phyloP scores from a whole-genome alignment of 805 yeast species.

The Candida dendrica region DNA sequence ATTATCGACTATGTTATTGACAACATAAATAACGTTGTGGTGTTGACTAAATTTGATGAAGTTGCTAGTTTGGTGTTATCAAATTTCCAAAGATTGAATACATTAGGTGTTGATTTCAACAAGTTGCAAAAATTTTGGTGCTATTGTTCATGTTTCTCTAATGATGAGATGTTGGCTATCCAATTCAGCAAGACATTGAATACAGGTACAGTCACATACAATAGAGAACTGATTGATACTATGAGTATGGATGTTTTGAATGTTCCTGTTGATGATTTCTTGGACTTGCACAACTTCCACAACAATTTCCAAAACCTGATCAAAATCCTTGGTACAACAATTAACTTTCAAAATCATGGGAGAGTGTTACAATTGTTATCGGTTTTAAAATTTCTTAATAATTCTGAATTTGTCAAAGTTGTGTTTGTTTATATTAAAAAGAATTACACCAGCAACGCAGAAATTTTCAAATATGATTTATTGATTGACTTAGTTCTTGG shows the following conservation, averaged over 20 bases:
- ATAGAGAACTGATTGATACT: neutral
- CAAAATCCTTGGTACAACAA: constrained; percentile 1
- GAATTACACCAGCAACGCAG: constrained; percentile 21
- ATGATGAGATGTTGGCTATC: constrained; percentile 1
- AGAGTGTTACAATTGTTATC: constrained; percentile 13
- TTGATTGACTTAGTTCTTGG: constrained; percentile 29
- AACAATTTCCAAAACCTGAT: constrained; percentile 16
- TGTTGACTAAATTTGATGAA: neutral
- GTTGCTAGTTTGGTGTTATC: constrained; percentile 3
- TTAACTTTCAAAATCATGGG: neutral
- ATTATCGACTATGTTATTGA: neutral
- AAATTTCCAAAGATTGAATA: constrained; percentile 1
- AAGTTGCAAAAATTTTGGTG: constrained; percentile 7
- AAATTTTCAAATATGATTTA: constrained; percentile 28
- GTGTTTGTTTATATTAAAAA: constrained; percentile 21
- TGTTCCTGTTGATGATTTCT: constrained; percentile 1
- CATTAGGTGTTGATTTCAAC: neutral
- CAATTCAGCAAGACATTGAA: constrained; percentile 5
- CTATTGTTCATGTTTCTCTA: neutral
- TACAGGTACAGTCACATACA: neutral
- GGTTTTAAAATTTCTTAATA: constrained; percentile 14
- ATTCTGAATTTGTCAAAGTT: constrained; percentile 18
- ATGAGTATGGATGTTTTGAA: neutral
- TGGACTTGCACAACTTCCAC: constrained; percentile 10
- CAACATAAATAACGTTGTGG: neutral